phyloP scores from a whole-genome alignment of 768 basidiomycete genomes.

The Termitomyces sp. region DNA sequence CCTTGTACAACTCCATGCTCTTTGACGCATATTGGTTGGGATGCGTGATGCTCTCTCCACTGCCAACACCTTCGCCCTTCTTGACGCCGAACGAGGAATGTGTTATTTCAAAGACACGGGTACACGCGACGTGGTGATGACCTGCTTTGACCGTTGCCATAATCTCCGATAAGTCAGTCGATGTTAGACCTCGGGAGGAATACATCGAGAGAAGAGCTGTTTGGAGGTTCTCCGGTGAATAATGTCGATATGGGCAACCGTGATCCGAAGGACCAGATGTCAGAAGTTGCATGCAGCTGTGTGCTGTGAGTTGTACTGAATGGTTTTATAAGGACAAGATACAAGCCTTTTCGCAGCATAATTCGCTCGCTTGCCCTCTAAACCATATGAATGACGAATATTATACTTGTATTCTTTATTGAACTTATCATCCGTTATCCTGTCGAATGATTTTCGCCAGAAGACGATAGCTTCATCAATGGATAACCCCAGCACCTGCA shows the following conservation, averaged over 20 bases:
- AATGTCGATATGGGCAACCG: slow-evolving; percentile 94
- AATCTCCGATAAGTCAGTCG: slow-evolving; percentile 76
- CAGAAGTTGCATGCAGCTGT: slow-evolving; percentile 87
- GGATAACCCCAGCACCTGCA: slow-evolving; percentile 83
- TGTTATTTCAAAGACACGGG: slow-evolving; percentile 93
- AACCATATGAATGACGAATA: slow-evolving; percentile 89
- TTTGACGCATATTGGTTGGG: slow-evolving; percentile 86
- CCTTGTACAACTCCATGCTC: slow-evolving; percentile 61
- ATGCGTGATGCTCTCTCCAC: slow-evolving; percentile 85
- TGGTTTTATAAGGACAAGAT: background rate
- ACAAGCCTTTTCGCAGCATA: slow-evolving; percentile 85
- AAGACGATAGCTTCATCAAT: slow-evolving; percentile 92
- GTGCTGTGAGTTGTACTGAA: background rate
- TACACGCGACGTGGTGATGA: slow-evolving; percentile 96
- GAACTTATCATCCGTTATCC: slow-evolving; percentile 87
- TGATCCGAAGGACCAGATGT: slow-evolving; percentile 52
- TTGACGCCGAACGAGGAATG: slow-evolving; percentile 66
- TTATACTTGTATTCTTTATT: slow-evolving; percentile 98
- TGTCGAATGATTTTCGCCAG: slow-evolving; percentile 85
- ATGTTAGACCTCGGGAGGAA: slow-evolving; percentile 55
- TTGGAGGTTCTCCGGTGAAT: slow-evolving; percentile 76
- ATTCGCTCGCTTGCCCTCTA: slow-evolving; percentile 92
- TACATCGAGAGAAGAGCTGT: slow-evolving; percentile 68
- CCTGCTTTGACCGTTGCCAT: slow-evolving; percentile 68
- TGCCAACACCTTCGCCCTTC: slow-evolving; percentile 86